These are phyloP conservation scores for Cercophora scortea DNA, from an alignment of 495 filamentous ascomycete species.

Conservation along the genomic window DNA sequence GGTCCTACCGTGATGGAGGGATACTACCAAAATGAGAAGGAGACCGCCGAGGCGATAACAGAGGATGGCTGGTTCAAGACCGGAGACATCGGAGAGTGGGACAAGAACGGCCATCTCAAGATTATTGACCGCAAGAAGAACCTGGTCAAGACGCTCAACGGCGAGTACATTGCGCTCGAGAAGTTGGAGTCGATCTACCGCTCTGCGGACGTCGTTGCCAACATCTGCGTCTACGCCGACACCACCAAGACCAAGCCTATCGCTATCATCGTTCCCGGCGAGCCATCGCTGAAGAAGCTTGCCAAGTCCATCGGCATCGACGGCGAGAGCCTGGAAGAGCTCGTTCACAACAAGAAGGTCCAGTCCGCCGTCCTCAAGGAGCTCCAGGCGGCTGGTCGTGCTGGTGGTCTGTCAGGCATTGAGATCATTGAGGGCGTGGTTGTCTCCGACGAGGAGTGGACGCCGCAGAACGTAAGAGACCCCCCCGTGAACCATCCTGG, in stretches of 20 bases:
- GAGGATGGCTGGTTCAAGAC: slow-evolving; percentile 93
- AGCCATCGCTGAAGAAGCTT: slow-evolving; percentile 76
- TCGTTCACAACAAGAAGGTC: slow-evolving; percentile 79
- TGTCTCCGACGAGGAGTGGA: slow-evolving; percentile 95
- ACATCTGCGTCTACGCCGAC: slow-evolving; percentile 93
- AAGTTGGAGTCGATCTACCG: slow-evolving; percentile 97
- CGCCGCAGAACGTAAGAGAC: slow-evolving; percentile 79
- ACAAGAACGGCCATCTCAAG: slow-evolving; percentile 67
- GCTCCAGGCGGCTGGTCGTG: slow-evolving; percentile 65
- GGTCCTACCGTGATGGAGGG: slow-evolving; percentile 62
- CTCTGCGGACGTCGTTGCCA: slow-evolving; percentile 72
- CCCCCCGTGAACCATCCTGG: not conserved
- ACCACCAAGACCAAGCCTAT: slow-evolving; percentile 73
- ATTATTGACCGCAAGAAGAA: slow-evolving; percentile 99
- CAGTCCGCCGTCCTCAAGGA: slow-evolving; percentile 72
- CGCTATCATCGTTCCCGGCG: slow-evolving; percentile 88
- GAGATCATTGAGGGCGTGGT: slow-evolving; percentile 93
- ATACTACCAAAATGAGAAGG: slow-evolving; percentile 78
- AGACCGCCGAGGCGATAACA: slow-evolving; percentile 67
- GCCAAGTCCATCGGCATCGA: slow-evolving; percentile 63
- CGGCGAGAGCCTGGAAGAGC: slow-evolving; percentile 63
- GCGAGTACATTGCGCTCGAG: slow-evolving; percentile 97
- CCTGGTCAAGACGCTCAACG: slow-evolving; percentile 87
- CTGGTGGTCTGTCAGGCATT: slow-evolving; percentile 71
- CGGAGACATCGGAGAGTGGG: slow-evolving; percentile 89